Percentiles rank a stretch among this genome's conserved stretches.
These are phyloP conservation scores for Alternaria sp. DNA, from an alignment of 2,329 filamentous ascomycete species.

Conservation along the genomic window DNA sequence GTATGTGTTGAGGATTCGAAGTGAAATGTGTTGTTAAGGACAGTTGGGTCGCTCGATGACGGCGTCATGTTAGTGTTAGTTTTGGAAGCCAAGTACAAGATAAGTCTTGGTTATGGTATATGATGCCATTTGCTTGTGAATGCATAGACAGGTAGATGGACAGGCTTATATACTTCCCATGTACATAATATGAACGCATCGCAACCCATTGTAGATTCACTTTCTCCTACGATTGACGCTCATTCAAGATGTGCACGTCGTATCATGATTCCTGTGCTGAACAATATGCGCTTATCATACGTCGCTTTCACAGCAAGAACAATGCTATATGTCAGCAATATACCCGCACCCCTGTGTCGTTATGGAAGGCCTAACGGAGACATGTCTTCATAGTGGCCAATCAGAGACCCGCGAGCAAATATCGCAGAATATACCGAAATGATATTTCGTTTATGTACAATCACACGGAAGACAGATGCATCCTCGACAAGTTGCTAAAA, in stretches of 20 bases:
- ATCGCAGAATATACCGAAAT: background rate
- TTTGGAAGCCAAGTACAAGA: background rate
- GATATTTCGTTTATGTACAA: too few relatives aligned
- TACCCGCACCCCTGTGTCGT: background rate
- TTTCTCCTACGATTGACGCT: background rate
- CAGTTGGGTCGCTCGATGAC: background rate
- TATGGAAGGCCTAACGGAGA: background rate
- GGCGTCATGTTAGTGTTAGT: background rate
- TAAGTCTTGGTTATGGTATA: rapidly evolving
- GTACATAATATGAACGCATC: background rate
- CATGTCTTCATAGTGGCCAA: background rate
- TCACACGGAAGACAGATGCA: too few relatives aligned
- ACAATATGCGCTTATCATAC: background rate
- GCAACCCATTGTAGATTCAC: background rate
- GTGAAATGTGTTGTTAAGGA: slow-evolving; percentile 5
- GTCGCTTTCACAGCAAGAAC: slow-evolving; percentile 1
- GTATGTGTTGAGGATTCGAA: slow-evolving; percentile 18
- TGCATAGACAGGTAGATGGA: background rate
- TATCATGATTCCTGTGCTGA: background rate
- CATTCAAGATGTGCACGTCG: background rate
- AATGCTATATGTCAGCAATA: background rate
- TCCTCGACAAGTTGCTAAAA: too few relatives aligned
- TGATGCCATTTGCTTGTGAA: background rate
- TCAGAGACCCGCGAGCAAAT: background rate
- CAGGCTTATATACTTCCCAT: background rate